Evolutionary conservation across 1,284 basidiomycete species (phyloP).

Genomic region (Papiliotrema flavescens): DNA sequence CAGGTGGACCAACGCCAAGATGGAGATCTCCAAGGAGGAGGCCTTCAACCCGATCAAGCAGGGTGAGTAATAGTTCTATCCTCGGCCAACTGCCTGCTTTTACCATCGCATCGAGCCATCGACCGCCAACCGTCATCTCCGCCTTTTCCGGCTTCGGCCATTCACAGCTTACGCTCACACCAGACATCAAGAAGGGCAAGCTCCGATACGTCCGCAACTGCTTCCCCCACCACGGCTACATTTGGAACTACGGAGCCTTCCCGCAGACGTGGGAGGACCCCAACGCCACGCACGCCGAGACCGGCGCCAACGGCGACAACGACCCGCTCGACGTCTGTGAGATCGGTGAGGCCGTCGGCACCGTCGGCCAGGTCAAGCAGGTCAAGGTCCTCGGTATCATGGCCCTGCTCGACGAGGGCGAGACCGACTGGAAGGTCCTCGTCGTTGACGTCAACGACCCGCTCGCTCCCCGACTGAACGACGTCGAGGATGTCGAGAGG

Average conservation of each 20-base stretch:
- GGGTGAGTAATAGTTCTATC: conserved; percentile 35
- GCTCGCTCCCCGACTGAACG: conserved; percentile 92
- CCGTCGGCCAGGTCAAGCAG: conserved; percentile 97
- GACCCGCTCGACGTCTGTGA: conserved; percentile 99
- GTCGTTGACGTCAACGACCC: conserved; percentile 97
- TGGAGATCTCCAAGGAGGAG: conserved; percentile 98
- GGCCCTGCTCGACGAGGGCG: conserved; percentile 96
- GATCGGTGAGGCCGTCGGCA: conserved; percentile 98
- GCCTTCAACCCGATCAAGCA: conserved; percentile 99
- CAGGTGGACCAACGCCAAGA: conserved; percentile 99
- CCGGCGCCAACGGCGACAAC: conserved; percentile 98
- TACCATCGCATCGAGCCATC: too few species aligned
- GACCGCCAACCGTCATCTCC: too few species aligned
- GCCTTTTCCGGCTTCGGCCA: too few species aligned
- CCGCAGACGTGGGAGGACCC: conserved; percentile 99
- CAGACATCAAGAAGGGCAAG: conserved; percentile 63
- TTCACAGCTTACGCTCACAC: too few species aligned
- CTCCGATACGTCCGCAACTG: conserved; percentile 98
- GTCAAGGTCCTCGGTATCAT: conserved; percentile 99
- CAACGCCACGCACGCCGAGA: conserved; percentile 80
- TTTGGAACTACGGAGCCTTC: conserved; percentile 98
- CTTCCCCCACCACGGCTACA: conserved; percentile 92
- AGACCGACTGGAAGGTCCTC: conserved; percentile 98
- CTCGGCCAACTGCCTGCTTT: too few species aligned
- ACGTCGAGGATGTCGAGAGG: conserved; percentile 98